Conservation (phyloP, 139 green algal species). For the Coelastrella sp. region DNA sequence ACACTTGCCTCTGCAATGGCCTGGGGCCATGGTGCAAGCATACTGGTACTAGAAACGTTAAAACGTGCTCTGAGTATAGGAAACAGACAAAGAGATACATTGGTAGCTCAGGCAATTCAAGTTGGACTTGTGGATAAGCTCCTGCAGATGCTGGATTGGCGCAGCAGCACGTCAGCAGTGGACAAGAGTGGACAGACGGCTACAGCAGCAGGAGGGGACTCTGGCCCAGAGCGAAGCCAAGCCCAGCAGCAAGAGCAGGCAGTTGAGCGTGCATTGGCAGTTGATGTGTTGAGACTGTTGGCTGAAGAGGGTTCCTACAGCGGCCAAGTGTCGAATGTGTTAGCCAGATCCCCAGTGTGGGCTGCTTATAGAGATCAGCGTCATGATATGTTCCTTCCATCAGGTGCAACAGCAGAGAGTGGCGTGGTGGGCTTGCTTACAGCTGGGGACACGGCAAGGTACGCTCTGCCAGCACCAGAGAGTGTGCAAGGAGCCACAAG, state of each 20-base stretch:
- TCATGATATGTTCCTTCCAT: constrained; percentile 92
- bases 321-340: constrained; percentile 58
- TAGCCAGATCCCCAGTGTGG: constrained; percentile 81
- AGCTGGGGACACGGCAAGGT: constrained; percentile 62
- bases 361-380: constrained; percentile 78
- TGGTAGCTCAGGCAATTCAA: constrained; percentile 73
- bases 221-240: background rate
- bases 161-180: constrained; percentile 26
- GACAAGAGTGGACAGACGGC: background rate
- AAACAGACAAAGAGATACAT: constrained; percentile 71
- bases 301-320: constrained; percentile 60
- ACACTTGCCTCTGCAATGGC: constrained; percentile 62
- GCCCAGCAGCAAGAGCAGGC: constrained; percentile 42
- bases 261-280: constrained; percentile 79
- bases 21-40: constrained; percentile 60
- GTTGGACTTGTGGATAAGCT: constrained; percentile 55
- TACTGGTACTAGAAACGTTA: constrained; percentile 83
- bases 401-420: constrained; percentile 54
- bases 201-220: background rate
- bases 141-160: constrained; percentile 83
- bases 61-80: constrained; percentile 68
- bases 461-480: constrained; percentile 78
- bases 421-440: constrained; percentile 81
- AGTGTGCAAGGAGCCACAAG: constrained; percentile 20
- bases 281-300: constrained; percentile 86